Conservation (phyloP, 2,329 filamentous ascomycete species). For the Arthrinium phaeospermum region DNA sequence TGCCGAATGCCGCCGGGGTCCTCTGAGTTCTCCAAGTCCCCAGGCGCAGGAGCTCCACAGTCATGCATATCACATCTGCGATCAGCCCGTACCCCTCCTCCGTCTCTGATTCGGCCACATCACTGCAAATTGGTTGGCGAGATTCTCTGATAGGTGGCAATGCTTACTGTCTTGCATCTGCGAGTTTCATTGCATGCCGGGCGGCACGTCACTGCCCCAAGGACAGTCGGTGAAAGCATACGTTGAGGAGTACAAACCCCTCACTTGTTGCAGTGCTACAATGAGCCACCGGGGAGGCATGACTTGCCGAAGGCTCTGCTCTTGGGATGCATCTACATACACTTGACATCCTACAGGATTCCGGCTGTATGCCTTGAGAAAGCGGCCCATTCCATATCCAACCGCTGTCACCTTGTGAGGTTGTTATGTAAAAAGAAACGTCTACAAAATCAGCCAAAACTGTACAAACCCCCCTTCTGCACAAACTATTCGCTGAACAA, state of each 20-base stretch:
- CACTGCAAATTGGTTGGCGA: not conserved
- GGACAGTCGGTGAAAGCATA: not conserved
- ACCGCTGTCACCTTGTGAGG: not conserved
- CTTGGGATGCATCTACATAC: not conserved
- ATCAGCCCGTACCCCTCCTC: not conserved
- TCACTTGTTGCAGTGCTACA: not conserved
- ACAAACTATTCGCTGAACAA: not conserved
- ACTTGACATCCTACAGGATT: not conserved
- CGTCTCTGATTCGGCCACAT: not conserved
- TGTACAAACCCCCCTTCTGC: not conserved
- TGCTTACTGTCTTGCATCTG: not conserved
- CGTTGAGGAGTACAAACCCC: not conserved
- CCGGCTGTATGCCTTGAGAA: not conserved
- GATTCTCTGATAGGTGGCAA: not conserved
- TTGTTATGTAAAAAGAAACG: not conserved
- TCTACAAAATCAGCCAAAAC: not conserved
- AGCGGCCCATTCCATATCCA: not conserved
- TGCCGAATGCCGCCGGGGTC: not conserved
- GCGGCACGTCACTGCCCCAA: not conserved
- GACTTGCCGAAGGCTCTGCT: not conserved
- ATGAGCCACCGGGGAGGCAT: not conserved
- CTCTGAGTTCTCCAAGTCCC: not conserved
- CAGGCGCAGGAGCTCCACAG: not conserved
- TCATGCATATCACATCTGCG: not conserved
- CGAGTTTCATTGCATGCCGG: not conserved